Base-by-base conservation (phyloP, 176 grass and related monocot species). In the Elymus sibiricus region DNA sequence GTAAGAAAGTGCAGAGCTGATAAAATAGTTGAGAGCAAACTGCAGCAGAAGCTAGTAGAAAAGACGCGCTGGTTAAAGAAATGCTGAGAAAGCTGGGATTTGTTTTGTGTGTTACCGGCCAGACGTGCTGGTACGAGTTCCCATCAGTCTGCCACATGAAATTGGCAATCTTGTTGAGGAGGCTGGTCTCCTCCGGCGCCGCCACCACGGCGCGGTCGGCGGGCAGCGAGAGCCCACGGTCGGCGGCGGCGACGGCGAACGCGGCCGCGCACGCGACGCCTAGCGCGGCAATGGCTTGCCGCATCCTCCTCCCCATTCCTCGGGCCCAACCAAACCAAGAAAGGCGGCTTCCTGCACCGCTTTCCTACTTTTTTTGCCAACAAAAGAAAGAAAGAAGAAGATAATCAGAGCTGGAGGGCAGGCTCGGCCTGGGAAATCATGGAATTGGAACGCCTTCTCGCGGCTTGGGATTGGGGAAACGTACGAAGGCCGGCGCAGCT, bases 51-150 rank as follows among this genome's bases (percentile, higher is more conserved):
- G 43, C 14, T 19, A 80, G 77, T 43, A 80, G 47, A 63, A 83
- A 42, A 7, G 24, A 43, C 25, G 22, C 25, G 11, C 31, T 32
- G n/a, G 22, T 27, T 46, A 39, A 16, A 35, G 17, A 78, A 74
- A 70, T 62, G 26, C 58, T 67, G 2, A 7, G 46, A 42, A 65
- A 47, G 11, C 7, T 5, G 84, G 0, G 3, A 35, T 38, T 15
- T 34, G 66, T 39, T 21, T 59, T 27, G 15, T 5, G 69, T 22
- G 16, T 83, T 91, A 97, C 92, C 83, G 92, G 95, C 92, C 95
- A 97, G 74, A 97, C 86, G 35, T 97, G 95, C 5, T 89, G 64
- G 81, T 97, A 93, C 15, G 92, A 85, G 40, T 43, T 89, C 64
- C 60, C 84, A 42, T 87, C 86, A 24, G 35, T 61, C 46, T 60